Conservation (phyloP, 257 asterid genomes). For the Asclepias syriaca region DNA sequence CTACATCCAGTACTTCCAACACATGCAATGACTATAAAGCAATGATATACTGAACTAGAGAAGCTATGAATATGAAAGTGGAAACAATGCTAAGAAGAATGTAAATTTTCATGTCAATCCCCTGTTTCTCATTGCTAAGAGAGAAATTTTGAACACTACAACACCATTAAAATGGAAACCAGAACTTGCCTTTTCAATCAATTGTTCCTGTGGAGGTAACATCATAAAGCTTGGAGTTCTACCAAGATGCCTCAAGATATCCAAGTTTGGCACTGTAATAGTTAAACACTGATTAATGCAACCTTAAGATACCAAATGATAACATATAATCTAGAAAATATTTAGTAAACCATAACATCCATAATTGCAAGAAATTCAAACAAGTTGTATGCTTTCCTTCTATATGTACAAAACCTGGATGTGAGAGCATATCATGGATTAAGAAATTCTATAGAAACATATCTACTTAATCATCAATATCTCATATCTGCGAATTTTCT, state of each 20-base stretch:
- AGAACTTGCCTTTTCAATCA: slow-evolving; percentile 57
- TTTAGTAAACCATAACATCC: neutral
- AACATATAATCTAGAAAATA: neutral
- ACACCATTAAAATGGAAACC: neutral
- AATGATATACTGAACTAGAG: neutral
- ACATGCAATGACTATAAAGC: neutral
- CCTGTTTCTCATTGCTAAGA: neutral
- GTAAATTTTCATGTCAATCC: slow-evolving; percentile 2
- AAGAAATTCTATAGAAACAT: no score
- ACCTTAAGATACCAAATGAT: neutral
- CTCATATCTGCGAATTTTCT: neutral
- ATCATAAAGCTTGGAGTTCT: slow-evolving; percentile 40
- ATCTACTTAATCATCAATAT: neutral
- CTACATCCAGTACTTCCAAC: neutral
- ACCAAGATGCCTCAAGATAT: slow-evolving; percentile 30
- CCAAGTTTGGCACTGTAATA: slow-evolving; percentile 37
- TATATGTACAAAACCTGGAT: neutral
- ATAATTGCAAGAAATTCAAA: neutral
- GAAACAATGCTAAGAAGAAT: neutral
- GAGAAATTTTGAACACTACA: neutral
- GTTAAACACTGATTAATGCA: slow-evolving; percentile 10
- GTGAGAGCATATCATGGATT: neutral
- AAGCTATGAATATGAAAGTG: neutral
- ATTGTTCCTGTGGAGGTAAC: slow-evolving; percentile 55
- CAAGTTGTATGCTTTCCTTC: neutral